phyloP scores from a whole-genome alignment of 2,329 filamentous ascomycete genomes.

The Cordyceps cicadae region DNA sequence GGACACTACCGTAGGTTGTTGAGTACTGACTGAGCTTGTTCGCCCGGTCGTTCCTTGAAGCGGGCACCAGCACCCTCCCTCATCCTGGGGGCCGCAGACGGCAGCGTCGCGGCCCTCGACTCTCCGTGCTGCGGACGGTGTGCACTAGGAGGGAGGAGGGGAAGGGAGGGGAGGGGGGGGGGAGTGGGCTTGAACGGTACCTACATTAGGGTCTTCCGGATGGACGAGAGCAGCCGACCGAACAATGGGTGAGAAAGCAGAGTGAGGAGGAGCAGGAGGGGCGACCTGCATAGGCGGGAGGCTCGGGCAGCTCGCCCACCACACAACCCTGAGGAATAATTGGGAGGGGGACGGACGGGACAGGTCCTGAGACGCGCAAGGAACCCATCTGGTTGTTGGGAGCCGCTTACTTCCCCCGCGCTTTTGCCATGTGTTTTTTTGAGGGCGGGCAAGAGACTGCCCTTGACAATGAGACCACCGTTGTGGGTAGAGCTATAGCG shows the following conservation, averaged over 20 bases:
- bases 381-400: neutral
- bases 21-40: neutral
- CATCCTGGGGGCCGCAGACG: neutral
- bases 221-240: slow-evolving; percentile 5
- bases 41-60: neutral
- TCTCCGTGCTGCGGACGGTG: neutral
- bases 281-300: neutral
- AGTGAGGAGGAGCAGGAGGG: neutral
- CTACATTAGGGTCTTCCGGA: slow-evolving; percentile 9
- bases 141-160: slow-evolving; percentile 1
- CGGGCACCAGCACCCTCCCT: neutral
- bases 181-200: neutral
- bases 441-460: too few relatives aligned
- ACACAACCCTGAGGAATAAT: neutral
- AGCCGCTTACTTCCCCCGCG: neutral
- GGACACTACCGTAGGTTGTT: neutral
- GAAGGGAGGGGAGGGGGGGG: neutral
- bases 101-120: neutral
- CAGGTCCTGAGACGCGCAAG: neutral
- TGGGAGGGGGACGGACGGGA: neutral
- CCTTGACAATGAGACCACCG: neutral
- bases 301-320: neutral
- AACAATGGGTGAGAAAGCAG: neutral
- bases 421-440: too few relatives aligned
- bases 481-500: neutral